Evolutionary conservation across 2,329 filamentous ascomycete species (phyloP), one percentile per base, ranked within the genome.

Genomic region (Bisporella sp.): DNA sequence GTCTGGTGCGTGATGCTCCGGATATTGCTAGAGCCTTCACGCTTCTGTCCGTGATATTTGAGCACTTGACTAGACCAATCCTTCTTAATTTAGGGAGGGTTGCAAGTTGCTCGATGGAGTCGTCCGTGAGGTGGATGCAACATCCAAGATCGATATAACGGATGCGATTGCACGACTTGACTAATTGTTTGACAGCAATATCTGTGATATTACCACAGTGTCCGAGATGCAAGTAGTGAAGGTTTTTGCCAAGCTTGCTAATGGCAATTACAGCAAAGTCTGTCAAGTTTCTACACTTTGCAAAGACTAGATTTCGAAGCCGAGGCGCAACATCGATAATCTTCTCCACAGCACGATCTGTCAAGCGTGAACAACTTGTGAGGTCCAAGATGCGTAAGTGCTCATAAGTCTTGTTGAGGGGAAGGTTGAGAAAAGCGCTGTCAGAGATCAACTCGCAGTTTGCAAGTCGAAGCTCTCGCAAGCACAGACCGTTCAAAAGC

Each of bases 101-200:
- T 5, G 93, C 91, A 37, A 99, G 75, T 56, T 89, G 85, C 55
- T 79, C 85, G 12, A 99, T 86, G 28, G 91, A 96, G 8, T 78
- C 76, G 61, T 99, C 93, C 0, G 93, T 97, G 54, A 99, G 73
- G 59, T 89, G 84, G 11, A 79, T 81, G 69, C 93, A 99, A 71
- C 93, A 97, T n/a, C 93, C 93, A 41, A 99, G 73, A 65, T 99
- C 93, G 57, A 99, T 99, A 66, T 99, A 99, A 49, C 93, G 81
- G 58, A 99, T 97, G 29, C 93, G 82, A 63, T 92, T 97, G 74
- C 93, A 99, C 48, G 75, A 76, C 58, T 85, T 84, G 39, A 96
- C 89, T 32, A 99, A 76, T 49, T 83, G 84, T 60, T 87, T 87
- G 13, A 99, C 89, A 1, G 89, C 91, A 35, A 83, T 77, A 64